Evolutionary conservation across 768 basidiomycete genomes (phyloP), one percentile per base, ranked within the genome.

Genomic region (Trametes villosa): DNA sequence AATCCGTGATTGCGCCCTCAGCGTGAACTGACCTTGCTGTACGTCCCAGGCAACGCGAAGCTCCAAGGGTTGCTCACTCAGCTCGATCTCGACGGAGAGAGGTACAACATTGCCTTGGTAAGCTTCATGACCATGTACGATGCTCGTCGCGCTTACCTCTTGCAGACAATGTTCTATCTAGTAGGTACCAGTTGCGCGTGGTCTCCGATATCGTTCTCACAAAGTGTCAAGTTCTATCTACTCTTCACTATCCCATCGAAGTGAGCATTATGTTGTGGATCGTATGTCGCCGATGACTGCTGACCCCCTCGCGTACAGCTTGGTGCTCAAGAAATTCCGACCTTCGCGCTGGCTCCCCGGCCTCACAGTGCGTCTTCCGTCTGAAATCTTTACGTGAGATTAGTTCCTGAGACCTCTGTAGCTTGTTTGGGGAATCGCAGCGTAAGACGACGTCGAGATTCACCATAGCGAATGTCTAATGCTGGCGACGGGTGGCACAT

Each of bases 291-390:
- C 18, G n/a, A 20, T 2, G 9, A 15, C 17, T 6, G 8, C 4
- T 50, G 30, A 45, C 26, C 22, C 6, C 0, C 9, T 38, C 6
- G 11, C 2, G 6, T 18, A 9, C 54, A 75, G 67, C 65, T 65
- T 88, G 47, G 80, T 86, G 9, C 74, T 89, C 30, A 88, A 88
- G 68, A 79, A 77, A 34, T 79, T 88, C 65, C 79, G 83, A 34
- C 89, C 89, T 11, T 89, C 88, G 4, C 79, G 83, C 70, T 89
- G 87, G 86, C 76, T 90, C 29, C 85, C 88, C 1, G 81, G 80
- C n/a, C 85, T 89, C 45, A 85, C 83, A 56, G 86, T 86, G 65
- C 60, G 77, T 70, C n/a, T 4, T 18, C 4, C 22, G 2, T n/a
- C n/a, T n/a, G n/a, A n/a, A n/a, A n/a, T 38, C 15, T 29, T 9